Evolutionary conservation across 768 basidiomycete genomes (phyloP).

Genomic region (Amanita jacksonii): DNA sequence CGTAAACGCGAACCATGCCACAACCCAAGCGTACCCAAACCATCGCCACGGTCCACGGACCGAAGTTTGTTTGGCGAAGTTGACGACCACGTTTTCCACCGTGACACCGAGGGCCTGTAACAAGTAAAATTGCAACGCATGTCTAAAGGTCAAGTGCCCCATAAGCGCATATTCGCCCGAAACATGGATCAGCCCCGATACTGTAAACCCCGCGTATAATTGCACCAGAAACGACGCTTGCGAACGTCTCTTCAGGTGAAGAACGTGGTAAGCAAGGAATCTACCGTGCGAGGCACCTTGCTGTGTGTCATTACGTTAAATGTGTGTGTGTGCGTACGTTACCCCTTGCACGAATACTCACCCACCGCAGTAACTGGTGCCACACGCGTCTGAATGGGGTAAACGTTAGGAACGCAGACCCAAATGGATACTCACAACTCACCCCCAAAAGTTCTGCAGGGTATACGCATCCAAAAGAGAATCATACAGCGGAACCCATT

Average conservation of each 20-base stretch:
- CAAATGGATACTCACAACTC: slow-evolving; percentile 10
- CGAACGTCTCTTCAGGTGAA: slow-evolving; percentile 9
- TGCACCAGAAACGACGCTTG: slow-evolving; percentile 11
- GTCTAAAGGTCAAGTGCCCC: slow-evolving; percentile 6
- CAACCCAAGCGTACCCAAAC: background rate
- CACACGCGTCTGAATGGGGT: no score
- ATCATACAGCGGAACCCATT: slow-evolving; percentile 17
- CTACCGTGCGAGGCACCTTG: slow-evolving; percentile 6
- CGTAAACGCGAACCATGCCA: background rate
- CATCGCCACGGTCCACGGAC: background rate
- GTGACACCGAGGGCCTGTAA: slow-evolving; percentile 25
- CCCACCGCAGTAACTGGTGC: slow-evolving; percentile 13
- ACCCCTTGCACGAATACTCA: slow-evolving; percentile 6
- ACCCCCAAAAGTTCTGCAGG: slow-evolving; percentile 18
- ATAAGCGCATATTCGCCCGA: slow-evolving; percentile 24
- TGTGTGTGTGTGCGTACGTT: background rate
- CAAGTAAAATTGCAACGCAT: slow-evolving; percentile 19
- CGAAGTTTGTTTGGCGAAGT: slow-evolving; percentile 11
- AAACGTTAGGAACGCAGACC: no score
- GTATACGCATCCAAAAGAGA: slow-evolving; percentile 12
- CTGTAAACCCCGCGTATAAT: slow-evolving; percentile 19
- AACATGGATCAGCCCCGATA: slow-evolving; percentile 23
- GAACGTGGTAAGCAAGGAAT: slow-evolving; percentile 7
- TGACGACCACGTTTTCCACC: slow-evolving; percentile 22
- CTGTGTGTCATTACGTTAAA: background rate